A percentile compares a stretch with the other conserved stretches of the same genome.
Evolutionary conservation across 2,329 filamentous ascomycete genomes (phyloP).

Genomic region (Nemania diffusa): DNA sequence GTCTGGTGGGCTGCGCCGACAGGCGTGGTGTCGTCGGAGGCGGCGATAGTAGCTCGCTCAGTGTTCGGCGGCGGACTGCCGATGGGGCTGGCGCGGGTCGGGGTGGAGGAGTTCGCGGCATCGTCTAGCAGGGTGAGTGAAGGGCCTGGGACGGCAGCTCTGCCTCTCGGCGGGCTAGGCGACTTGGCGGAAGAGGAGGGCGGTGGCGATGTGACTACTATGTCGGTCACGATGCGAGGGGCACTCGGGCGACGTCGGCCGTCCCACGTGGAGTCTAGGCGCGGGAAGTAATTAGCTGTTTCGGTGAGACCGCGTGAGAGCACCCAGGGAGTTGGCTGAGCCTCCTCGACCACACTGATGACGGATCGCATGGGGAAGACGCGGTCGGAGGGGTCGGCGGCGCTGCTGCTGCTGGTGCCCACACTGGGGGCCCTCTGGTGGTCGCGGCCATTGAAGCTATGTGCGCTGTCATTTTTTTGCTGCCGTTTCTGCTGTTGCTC

Average conservation of each 20-base stretch:
- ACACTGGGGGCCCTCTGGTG: constrained; percentile 8
- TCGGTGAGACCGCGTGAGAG: constrained; percentile 52
- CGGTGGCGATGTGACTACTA: constrained; percentile 6
- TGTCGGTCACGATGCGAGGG: constrained; percentile 46
- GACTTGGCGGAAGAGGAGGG: constrained; percentile 38
- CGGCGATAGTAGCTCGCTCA: constrained; percentile 23
- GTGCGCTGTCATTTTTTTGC: background rate
- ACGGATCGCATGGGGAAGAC: constrained; percentile 87
- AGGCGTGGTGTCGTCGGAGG: constrained; percentile 45
- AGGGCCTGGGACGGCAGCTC: constrained; percentile 1
- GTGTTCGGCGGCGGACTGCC: constrained; percentile 31
- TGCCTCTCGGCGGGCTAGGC: constrained; percentile 32
- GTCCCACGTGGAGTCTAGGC: constrained; percentile 44
- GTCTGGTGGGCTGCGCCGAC: constrained; percentile 39
- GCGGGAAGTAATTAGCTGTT: constrained; percentile 53
- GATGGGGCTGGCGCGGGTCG: constrained; percentile 20
- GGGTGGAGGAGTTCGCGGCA: background rate
- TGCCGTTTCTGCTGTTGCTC: background rate
- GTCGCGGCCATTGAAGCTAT: background rate
- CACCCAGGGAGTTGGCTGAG: constrained; percentile 48
- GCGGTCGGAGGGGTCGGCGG: constrained; percentile 61
- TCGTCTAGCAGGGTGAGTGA: constrained; percentile 35
- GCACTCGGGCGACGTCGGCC: constrained; percentile 49
- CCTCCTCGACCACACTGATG: constrained; percentile 74
- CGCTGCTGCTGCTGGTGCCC: constrained; percentile 6